phyloP scores from a whole-genome alignment of 2,329 filamentous ascomycete genomes.

The Botrytis tulipae region DNA sequence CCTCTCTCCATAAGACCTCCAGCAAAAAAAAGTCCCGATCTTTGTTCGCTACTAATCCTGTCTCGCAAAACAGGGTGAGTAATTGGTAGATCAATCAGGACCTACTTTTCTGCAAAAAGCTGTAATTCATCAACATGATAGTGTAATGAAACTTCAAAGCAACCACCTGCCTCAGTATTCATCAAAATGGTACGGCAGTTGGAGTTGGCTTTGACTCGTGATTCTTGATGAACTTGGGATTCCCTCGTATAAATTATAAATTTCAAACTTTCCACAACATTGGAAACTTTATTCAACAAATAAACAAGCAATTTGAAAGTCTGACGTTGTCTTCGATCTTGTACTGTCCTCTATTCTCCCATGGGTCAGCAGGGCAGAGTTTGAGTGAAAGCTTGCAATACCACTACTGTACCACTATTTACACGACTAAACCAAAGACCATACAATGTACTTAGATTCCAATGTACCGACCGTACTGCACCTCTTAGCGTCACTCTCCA shows the following conservation, averaged over 20 bases:
- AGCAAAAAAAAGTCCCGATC: slow-evolving; percentile 4
- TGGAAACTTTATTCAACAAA: neutral
- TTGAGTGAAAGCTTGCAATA: slow-evolving; percentile 1
- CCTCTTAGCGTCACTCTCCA: slow-evolving; percentile 9
- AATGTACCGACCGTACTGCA: neutral
- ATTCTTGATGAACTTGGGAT: neutral
- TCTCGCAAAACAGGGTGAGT: neutral
- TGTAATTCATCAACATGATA: neutral
- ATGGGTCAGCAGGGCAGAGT: slow-evolving; percentile 16
- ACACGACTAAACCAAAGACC: neutral
- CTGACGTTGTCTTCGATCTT: neutral
- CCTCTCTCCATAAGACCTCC: neutral
- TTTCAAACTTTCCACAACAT: neutral
- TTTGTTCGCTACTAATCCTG: neutral
- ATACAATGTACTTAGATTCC: neutral
- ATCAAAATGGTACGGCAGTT: neutral
- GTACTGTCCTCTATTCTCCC: neutral
- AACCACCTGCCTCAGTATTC: no score
- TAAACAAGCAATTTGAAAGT: neutral
- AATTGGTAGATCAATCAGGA: slow-evolving; percentile 4
- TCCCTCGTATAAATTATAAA: neutral
- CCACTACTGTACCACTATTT: neutral
- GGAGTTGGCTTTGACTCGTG: neutral
- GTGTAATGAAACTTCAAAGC: no score
- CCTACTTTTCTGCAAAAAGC: neutral